Percentiles rank a stretch among this genome's conserved stretches.
phyloP scores from a whole-genome alignment of 192 early-diverging fungal genomes.

The Backusella mclennaniae region DNA sequence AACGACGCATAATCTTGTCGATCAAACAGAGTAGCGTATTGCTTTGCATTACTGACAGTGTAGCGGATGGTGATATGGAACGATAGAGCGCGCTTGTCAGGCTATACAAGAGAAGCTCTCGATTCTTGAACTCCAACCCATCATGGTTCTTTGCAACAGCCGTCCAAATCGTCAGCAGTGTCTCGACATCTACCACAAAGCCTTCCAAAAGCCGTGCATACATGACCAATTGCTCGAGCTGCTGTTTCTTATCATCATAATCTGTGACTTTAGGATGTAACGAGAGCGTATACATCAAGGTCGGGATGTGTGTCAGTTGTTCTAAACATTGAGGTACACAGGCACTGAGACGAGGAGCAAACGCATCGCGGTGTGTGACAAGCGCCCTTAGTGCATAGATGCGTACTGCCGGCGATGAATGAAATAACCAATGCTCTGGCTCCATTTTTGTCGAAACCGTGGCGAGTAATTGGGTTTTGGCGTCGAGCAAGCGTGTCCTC shows the following conservation, averaged over 20 bases:
- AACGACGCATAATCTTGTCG: neutral
- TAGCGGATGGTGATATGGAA: neutral
- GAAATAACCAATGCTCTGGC: neutral
- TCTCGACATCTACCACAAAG: neutral
- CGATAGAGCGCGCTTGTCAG: neutral
- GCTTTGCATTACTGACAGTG: neutral
- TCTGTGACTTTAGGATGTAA: neutral
- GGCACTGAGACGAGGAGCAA: neutral
- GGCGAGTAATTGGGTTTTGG: neutral
- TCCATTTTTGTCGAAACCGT: neutral
- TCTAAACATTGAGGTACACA: neutral
- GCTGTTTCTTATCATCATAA: neutral
- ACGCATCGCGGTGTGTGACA: neutral
- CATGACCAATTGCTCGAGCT: neutral
- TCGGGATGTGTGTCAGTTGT: neutral
- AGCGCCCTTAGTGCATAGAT: neutral
- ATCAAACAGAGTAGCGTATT: neutral
- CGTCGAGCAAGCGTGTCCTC: neutral
- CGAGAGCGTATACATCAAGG: neutral
- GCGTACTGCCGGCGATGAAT: neutral
- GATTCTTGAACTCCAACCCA: neutral
- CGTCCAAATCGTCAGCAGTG: neutral
- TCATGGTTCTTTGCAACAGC: neutral
- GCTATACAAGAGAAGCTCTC: neutral
- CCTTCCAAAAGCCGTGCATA: neutral